Evolutionary conservation across 2,329 filamentous ascomycete species (phyloP).

Genomic region (Claviceps africana): DNA sequence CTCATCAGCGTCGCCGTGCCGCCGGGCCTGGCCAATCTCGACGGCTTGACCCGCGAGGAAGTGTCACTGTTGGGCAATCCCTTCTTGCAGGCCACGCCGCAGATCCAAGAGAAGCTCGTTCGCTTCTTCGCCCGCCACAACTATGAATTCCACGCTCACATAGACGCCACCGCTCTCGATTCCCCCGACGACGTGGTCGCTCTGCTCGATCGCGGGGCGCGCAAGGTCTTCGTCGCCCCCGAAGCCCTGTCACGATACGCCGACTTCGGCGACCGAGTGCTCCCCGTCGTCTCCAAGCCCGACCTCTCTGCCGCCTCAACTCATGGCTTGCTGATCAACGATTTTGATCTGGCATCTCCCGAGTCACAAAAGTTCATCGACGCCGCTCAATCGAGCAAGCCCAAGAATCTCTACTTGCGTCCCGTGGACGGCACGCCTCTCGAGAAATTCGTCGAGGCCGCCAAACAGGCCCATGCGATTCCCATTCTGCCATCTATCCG

Average conservation of each 20-base stretch:
- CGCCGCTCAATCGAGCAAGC: slow-evolving; percentile 30
- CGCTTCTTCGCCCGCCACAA: slow-evolving; percentile 35
- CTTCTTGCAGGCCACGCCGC: slow-evolving; percentile 40
- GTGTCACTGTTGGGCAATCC: slow-evolving; percentile 44
- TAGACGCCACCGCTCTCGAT: slow-evolving; percentile 60
- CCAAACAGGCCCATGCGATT: slow-evolving; percentile 42
- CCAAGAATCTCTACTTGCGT: slow-evolving; percentile 36
- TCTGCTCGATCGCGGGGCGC: slow-evolving; percentile 72
- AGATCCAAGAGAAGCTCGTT: slow-evolving; percentile 31
- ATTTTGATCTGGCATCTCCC: slow-evolving; percentile 31
- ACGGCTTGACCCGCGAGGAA: slow-evolving; percentile 42
- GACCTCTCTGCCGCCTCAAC: slow-evolving; percentile 32
- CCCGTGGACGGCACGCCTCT: slow-evolving; percentile 32
- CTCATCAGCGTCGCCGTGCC: slow-evolving; percentile 42
- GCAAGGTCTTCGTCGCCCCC: slow-evolving; percentile 67
- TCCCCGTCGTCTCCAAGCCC: slow-evolving; percentile 34
- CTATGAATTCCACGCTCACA: slow-evolving; percentile 47
- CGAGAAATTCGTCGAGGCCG: slow-evolving; percentile 31
- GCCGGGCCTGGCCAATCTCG: slow-evolving; percentile 30
- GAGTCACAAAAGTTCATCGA: slow-evolving; percentile 30
- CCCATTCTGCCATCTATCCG: slow-evolving; percentile 59
- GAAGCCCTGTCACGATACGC: slow-evolving; percentile 48
- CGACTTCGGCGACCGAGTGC: slow-evolving; percentile 42
- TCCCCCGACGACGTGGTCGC: slow-evolving; percentile 61
- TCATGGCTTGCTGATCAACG: slow-evolving; percentile 37